These are phyloP conservation scores for Auricularia sp. DNA, from an alignment of 768 basidiomycete species.

Conservation along the genomic window DNA sequence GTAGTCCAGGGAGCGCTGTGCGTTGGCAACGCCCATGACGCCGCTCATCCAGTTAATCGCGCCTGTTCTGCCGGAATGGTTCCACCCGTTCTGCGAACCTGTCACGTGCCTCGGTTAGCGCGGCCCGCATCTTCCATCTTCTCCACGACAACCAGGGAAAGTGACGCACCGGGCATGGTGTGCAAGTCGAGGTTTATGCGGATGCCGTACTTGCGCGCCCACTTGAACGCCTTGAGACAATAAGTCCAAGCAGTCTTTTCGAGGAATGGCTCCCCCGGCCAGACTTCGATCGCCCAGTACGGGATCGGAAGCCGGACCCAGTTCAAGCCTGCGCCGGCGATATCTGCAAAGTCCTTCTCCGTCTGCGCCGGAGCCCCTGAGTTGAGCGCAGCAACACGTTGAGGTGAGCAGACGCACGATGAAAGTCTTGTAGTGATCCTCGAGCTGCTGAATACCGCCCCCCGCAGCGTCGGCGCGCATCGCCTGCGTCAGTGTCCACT, in stretches of 20 bases:
- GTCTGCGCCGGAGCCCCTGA: constrained; percentile 38
- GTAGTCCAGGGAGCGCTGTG: constrained; percentile 65
- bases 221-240: constrained; percentile 57
- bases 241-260: constrained; percentile 66
- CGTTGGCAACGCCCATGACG: constrained; percentile 88
- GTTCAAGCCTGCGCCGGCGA: constrained; percentile 81
- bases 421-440: constrained; percentile 73
- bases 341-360: constrained; percentile 80
- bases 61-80: constrained; percentile 42
- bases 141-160: constrained; percentile 6
- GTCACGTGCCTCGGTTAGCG: constrained; percentile 22
- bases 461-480: constrained; percentile 62
- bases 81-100: constrained; percentile 81
- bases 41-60: constrained; percentile 53
- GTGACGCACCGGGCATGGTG: constrained; percentile 58
- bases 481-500: constrained; percentile 55
- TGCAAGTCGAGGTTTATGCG: constrained; percentile 75
- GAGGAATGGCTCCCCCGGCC: constrained; percentile 68
- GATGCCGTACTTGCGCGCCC: constrained; percentile 85
- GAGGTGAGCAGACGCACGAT: constrained; percentile 41
- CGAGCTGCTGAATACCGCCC: constrained; percentile 50
- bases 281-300: constrained; percentile 79
- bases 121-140: neutral
- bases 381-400: neutral
- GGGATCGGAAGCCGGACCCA: constrained; percentile 74